Evolutionary conservation across 345 rosid species (phyloP).

Genomic region (Rubroshorea leprosula): DNA sequence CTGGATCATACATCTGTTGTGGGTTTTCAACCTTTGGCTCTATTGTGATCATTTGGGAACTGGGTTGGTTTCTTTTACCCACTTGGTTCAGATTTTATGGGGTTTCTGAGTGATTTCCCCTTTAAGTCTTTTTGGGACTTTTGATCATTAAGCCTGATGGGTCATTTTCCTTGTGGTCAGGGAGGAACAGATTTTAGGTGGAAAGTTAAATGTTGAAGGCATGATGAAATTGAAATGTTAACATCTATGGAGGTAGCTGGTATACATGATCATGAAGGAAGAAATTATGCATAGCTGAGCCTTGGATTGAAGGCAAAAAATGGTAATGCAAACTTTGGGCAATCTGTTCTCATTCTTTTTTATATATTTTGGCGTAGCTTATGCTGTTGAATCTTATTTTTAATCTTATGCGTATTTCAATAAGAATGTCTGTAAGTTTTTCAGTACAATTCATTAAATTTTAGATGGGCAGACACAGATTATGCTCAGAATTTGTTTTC

Average conservation of each 20-base stretch:
- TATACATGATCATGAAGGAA: slow-evolving; percentile 21
- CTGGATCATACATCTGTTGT: background rate
- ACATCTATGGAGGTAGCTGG: slow-evolving; percentile 1
- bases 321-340: slow-evolving; percentile 35
- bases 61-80: background rate
- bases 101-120: background rate
- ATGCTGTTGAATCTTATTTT: no score
- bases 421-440: no score
- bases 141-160: background rate
- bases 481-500: no score
- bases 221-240: slow-evolving; percentile 3
- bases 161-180: background rate
- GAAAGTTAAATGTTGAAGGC: no score
- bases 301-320: slow-evolving; percentile 25
- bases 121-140: background rate
- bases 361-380: background rate
- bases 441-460: no score
- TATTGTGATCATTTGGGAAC: background rate
- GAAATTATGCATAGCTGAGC: slow-evolving; percentile 5
- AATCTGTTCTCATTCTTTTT: background rate
- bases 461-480: no score
- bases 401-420: no score
- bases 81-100: background rate
- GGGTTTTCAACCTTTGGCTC: background rate
- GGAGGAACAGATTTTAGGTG: background rate